These are phyloP conservation scores for Rubia yunnanensis DNA, from an alignment of 257 asterid species.

Conservation along the genomic window DNA sequence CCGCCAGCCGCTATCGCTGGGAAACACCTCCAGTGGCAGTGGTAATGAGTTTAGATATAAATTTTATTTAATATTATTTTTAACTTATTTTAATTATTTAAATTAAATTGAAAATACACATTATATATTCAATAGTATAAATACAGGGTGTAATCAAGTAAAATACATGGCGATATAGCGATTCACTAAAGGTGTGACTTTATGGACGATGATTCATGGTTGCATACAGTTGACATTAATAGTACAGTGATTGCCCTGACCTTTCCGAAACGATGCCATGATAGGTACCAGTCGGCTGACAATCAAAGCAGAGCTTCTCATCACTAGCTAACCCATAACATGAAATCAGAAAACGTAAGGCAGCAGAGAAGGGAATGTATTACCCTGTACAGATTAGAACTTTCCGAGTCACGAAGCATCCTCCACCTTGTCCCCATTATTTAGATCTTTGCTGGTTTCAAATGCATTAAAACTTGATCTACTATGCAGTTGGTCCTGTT, in stretches of 20 bases:
- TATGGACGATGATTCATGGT: neutral
- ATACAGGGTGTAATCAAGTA: too few relatives aligned
- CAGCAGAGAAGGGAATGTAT: slow-evolving; percentile 23
- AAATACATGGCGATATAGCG: too few relatives aligned
- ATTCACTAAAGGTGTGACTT: neutral
- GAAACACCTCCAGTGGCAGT: too few relatives aligned
- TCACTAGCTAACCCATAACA: slow-evolving; percentile 25
- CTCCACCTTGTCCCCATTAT: slow-evolving; percentile 23
- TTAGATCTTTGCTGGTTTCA: slow-evolving; percentile 31
- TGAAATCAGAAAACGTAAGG: slow-evolving; percentile 8
- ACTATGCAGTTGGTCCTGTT: slow-evolving; percentile 22
- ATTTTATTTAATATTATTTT: too few relatives aligned
- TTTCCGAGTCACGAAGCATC: slow-evolving; percentile 18
- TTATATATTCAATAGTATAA: too few relatives aligned
- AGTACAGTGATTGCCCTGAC: neutral
- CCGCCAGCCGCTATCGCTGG: too few relatives aligned
- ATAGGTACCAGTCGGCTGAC: slow-evolving; percentile 31
- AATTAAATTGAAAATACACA: too few relatives aligned
- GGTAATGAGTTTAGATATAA: too few relatives aligned
- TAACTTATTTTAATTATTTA: too few relatives aligned
- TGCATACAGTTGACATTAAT: slow-evolving; percentile 1
- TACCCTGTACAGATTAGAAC: slow-evolving; percentile 25
- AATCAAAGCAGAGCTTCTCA: slow-evolving; percentile 23
- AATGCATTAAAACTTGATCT: slow-evolving; percentile 21
- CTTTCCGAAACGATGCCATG: slow-evolving; percentile 14